Evolutionary conservation across 2,329 filamentous ascomycete species (phyloP).

Genomic region (Huntiella savannae): DNA sequence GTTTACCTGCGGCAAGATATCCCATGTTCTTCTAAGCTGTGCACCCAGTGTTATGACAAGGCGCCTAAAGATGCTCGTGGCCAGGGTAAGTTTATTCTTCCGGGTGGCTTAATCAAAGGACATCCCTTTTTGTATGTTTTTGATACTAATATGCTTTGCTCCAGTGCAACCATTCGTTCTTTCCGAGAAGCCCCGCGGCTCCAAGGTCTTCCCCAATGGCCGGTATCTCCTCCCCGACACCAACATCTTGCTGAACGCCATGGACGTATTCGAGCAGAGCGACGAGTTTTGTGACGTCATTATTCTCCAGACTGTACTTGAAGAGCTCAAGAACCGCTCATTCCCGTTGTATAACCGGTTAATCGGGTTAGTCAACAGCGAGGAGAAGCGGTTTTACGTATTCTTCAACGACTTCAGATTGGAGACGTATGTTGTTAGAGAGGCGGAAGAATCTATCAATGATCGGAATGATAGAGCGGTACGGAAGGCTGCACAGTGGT

Average conservation of each 20-base stretch:
- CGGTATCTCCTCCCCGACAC: conserved; percentile 94
- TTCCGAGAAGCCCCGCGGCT: conserved; percentile 72
- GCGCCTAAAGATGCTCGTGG: conserved; percentile 67
- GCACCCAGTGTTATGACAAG: conserved; percentile 50
- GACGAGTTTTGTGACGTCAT: conserved; percentile 93
- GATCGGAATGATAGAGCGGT: conserved; percentile 92
- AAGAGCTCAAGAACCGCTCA: conserved; percentile 87
- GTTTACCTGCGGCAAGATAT: conserved; percentile 93
- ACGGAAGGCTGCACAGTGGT: conserved; percentile 73
- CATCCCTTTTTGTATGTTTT: neutral
- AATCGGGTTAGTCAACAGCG: conserved; percentile 76
- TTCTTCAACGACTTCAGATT: conserved; percentile 97
- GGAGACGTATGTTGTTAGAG: conserved; percentile 68
- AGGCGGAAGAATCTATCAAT: conserved; percentile 71
- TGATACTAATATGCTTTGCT: neutral
- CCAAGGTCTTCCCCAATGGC: conserved; percentile 61
- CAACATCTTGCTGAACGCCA: conserved; percentile 83
- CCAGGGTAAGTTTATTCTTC: conserved; percentile 35
- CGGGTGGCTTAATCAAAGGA: neutral
- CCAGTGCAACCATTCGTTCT: conserved; percentile 67
- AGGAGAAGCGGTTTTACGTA: conserved; percentile 93
- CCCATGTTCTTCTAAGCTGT: conserved; percentile 85
- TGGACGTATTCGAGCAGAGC: conserved; percentile 91
- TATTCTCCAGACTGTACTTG: conserved; percentile 84
- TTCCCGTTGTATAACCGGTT: conserved; percentile 88